A percentile compares a stretch with the other conserved stretches of the same genome.
Evolutionary conservation across 2,329 filamentous ascomycete species (phyloP).

Genomic region (Exophiala oligosperma): DNA sequence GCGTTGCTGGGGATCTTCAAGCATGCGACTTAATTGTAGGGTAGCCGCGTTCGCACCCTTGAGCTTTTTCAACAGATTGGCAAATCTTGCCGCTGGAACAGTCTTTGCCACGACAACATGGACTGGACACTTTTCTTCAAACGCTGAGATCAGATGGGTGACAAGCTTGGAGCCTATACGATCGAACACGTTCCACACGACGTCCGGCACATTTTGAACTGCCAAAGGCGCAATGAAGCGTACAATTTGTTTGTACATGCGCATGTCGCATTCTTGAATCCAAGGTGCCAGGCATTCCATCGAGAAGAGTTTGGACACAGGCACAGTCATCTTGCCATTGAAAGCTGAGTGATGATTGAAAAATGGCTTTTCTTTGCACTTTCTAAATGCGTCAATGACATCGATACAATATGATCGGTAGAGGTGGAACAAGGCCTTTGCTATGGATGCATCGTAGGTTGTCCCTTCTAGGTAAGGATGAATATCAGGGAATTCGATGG

Average conservation of each 20-base stretch:
- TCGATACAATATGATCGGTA: conserved; percentile 96
- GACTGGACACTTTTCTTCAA: conserved; percentile 76
- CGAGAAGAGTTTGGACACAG: conserved; percentile 87
- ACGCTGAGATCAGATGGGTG: conserved; percentile 77
- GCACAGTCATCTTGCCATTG: conserved; percentile 93
- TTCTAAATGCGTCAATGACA: conserved; percentile 90
- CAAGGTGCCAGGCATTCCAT: conserved; percentile 80
- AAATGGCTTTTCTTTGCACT: conserved; percentile 95
- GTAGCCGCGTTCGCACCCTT: conserved; percentile 90
- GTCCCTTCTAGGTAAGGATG: conserved; percentile 64
- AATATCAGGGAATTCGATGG: conserved; percentile 81
- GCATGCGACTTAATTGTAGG: conserved; percentile 89
- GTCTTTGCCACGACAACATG: conserved; percentile 88
- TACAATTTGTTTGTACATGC: conserved; percentile 97
- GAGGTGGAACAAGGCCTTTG: conserved; percentile 78
- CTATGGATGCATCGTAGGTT: conserved; percentile 83
- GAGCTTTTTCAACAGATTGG: conserved; percentile 79
- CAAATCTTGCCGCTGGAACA: conserved; percentile 84
- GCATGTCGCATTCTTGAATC: conserved; percentile 94
- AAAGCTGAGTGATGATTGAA: conserved; percentile 94
- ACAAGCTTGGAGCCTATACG: conserved; percentile 83
- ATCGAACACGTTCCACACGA: conserved; percentile 81
- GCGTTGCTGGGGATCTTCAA: conserved; percentile 83
- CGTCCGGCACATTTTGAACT: conserved; percentile 84
- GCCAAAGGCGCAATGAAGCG: conserved; percentile 85